Evolutionary conservation across 148 eudicot genomes (phyloP).

Genomic region (Vaccinium myrtillus): DNA sequence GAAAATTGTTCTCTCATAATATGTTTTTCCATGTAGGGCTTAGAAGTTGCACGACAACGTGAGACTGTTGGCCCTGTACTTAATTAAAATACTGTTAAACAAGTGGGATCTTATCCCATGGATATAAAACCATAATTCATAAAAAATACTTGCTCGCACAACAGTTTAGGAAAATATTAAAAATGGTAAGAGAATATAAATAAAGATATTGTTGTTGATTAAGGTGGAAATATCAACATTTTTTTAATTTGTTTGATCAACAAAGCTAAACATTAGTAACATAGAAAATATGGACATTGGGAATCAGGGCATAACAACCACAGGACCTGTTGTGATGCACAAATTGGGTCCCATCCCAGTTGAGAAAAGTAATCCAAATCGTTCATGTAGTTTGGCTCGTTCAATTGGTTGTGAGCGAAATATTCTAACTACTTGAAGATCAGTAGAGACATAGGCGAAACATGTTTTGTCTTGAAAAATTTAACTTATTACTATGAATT

Average conservation of each 20-base stretch:
- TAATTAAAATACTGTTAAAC: neutral
- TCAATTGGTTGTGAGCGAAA: too few relatives aligned
- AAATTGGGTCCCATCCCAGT: neutral
- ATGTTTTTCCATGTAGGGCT: too few relatives aligned
- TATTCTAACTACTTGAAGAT: too few relatives aligned
- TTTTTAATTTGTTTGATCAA: neutral
- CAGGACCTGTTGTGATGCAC: neutral
- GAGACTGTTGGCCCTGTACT: neutral
- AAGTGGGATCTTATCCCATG: neutral
- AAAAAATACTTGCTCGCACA: neutral
- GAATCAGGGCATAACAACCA: neutral
- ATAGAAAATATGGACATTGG: neutral
- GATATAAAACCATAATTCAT: neutral
- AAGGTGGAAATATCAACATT: too few relatives aligned
- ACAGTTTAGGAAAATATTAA: neutral
- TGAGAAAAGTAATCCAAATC: too few relatives aligned
- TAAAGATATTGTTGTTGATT: too few relatives aligned
- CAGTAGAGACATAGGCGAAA: too few relatives aligned
- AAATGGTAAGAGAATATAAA: neutral
- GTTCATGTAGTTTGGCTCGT: too few relatives aligned
- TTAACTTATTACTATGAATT: too few relatives aligned
- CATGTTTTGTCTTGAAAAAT: too few relatives aligned
- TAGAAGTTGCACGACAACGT: neutral
- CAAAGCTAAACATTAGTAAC: neutral
- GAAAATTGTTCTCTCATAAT: too few relatives aligned